Percentiles rank a stretch among this genome's conserved stretches.
These are phyloP conservation scores for Chalciporus chontae DNA, from an alignment of 768 basidiomycete species.

Conservation along the genomic window DNA sequence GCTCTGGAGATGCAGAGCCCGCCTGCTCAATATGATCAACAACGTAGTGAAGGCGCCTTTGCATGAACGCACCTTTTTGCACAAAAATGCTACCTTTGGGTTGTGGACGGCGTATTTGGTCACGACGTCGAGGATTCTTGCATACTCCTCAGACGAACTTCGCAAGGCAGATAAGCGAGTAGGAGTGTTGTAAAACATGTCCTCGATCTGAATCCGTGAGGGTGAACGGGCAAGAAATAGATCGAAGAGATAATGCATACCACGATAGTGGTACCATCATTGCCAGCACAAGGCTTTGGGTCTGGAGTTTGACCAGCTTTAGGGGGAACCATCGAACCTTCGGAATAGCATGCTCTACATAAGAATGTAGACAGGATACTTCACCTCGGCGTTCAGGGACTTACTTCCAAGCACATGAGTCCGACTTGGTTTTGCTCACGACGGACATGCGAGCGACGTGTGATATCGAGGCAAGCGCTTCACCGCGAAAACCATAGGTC, in stretches of 20 bases:
- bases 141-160: conserved; percentile 86
- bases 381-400: conserved; percentile 26
- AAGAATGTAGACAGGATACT: conserved; percentile 3
- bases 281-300: conserved; percentile 89
- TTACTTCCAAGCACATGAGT: conserved; percentile 91
- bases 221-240: background rate
- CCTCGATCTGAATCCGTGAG: conserved; percentile 69
- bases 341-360: conserved; percentile 72
- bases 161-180: conserved; percentile 82
- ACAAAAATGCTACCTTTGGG: conserved; percentile 79
- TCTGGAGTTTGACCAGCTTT: conserved; percentile 71
- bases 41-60: background rate
- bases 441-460: conserved; percentile 89
- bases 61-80: conserved; percentile 72
- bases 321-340: conserved; percentile 67
- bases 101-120: conserved; percentile 95
- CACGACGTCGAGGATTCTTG: conserved; percentile 85
- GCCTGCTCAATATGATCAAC: conserved; percentile 42
- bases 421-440: conserved; percentile 82
- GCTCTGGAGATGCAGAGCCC: conserved; percentile 69
- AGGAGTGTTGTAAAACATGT: conserved; percentile 92
- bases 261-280: conserved; percentile 87
- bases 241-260: conserved; percentile 39
- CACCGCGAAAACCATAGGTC: conserved; percentile 96
- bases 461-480: conserved; percentile 93